A percentile compares a stretch with the other conserved stretches of the same genome.
These are phyloP conservation scores for Cladophialophora yegresii DNA, from an alignment of 2,329 filamentous ascomycete genomes.

Conservation along the genomic window DNA sequence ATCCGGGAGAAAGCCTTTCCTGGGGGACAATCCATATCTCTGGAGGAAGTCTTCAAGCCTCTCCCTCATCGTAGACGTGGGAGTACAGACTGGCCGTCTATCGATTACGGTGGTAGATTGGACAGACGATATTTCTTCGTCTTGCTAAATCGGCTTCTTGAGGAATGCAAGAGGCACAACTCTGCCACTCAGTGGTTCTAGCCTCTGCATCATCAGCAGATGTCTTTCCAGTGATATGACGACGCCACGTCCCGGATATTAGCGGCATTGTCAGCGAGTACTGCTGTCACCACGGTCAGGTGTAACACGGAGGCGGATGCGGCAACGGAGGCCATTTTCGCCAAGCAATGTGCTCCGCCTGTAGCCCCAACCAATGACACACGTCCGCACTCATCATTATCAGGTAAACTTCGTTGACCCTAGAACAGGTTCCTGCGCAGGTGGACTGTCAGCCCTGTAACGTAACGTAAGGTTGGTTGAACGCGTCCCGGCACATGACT, in stretches of 20 bases:
- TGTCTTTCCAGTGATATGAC: neutral
- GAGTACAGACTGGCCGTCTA: neutral
- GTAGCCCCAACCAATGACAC: neutral
- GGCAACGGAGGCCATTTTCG: neutral
- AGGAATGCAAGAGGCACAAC: neutral
- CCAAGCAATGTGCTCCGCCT: neutral
- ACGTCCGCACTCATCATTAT: neutral
- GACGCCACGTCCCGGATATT: neutral
- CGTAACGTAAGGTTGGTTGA: neutral
- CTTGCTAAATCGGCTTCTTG: neutral
- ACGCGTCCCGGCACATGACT: neutral
- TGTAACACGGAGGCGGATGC: constrained; percentile 1
- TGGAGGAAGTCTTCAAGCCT: constrained; percentile 11
- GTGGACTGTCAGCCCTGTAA: neutral
- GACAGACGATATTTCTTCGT: neutral
- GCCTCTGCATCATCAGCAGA: neutral
- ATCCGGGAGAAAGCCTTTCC: constrained; percentile 79
- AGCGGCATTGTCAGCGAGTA: neutral
- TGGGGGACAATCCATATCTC: constrained; percentile 13
- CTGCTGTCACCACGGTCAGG: neutral
- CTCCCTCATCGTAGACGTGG: constrained; percentile 16
- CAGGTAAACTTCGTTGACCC: neutral
- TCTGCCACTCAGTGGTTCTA: neutral
- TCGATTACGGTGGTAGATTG: neutral
- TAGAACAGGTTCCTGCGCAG: neutral